Percentiles rank a stretch among this genome's conserved stretches.
Evolutionary conservation across 1,284 basidiomycete species (phyloP).

Genomic region (Anthracocystis panici-leucophaei): DNA sequence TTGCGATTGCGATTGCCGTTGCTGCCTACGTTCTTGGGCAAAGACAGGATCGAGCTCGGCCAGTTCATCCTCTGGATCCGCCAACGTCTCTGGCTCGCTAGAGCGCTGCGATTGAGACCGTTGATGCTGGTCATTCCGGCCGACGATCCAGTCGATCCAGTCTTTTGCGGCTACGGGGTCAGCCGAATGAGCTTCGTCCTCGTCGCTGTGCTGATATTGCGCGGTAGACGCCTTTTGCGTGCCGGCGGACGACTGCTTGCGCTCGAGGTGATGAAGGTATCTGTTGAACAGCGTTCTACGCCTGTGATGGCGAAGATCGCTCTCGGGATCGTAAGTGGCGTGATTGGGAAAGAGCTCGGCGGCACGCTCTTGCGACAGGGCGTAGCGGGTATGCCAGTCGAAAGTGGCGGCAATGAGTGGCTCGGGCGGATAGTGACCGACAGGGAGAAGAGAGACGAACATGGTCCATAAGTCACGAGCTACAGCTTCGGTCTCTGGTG

Average conservation of each 20-base stretch:
- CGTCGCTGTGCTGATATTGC: conserved; percentile 8
- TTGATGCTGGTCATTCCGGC: conserved; percentile 21
- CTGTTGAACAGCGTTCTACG: conserved; percentile 39
- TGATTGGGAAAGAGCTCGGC: conserved; percentile 40
- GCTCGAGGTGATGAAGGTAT: conserved; percentile 25
- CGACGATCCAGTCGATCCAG: conserved; percentile 43
- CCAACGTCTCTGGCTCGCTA: conserved; percentile 32
- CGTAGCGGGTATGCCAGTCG: conserved; percentile 49
- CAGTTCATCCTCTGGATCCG: conserved; percentile 44
- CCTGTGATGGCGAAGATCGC: conserved; percentile 38
- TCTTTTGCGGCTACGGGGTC: conserved; percentile 34
- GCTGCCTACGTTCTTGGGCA: conserved; percentile 34
- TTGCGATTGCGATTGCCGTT: conserved; percentile 23
- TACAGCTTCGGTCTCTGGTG: conserved; percentile 50
- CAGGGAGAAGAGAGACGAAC: conserved; percentile 46
- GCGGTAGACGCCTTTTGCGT: background rate
- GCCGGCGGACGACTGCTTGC: conserved; percentile 1
- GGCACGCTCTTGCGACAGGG: conserved; percentile 32
- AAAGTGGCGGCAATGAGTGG: conserved; percentile 51
- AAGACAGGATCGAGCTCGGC: conserved; percentile 50
- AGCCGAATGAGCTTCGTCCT: conserved; percentile 22
- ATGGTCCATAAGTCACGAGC: conserved; percentile 63
- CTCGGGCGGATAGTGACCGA: conserved; percentile 45
- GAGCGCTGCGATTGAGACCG: conserved; percentile 19
- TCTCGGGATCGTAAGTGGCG: conserved; percentile 35